Evolutionary conservation across 257 asterid species (phyloP).

Genomic region (Buddleja alternifolia): DNA sequence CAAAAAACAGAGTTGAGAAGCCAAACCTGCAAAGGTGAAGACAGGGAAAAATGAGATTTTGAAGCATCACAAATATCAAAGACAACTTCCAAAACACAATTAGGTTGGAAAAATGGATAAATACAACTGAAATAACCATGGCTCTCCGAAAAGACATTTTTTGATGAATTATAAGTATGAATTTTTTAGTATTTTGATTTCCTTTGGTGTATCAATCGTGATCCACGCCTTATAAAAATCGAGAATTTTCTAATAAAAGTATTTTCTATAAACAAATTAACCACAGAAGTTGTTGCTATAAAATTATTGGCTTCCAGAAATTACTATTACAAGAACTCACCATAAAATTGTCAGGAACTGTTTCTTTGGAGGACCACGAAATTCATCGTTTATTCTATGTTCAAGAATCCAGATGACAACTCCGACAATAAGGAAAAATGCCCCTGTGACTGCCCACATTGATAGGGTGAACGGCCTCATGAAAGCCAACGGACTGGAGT

Average conservation of each 20-base stretch:
- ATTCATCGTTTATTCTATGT: constrained; percentile 56
- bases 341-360: constrained; percentile 57
- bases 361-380: constrained; percentile 63
- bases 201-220: too few relatives aligned
- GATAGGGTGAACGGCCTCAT: constrained; percentile 49
- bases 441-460: constrained; percentile 56
- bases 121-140: too few relatives aligned
- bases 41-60: neutral
- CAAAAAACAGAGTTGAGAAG: constrained; percentile 62
- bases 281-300: too few relatives aligned
- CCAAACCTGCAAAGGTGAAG: constrained; percentile 53
- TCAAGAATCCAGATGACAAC: constrained; percentile 63
- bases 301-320: too few relatives aligned
- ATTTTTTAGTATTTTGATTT: too few relatives aligned
- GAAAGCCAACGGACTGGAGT: constrained; percentile 55
- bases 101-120: constrained; percentile 25
- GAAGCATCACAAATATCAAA: too few relatives aligned
- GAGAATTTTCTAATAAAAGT: too few relatives aligned
- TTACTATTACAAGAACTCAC: constrained; percentile 28
- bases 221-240: too few relatives aligned
- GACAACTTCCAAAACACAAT: constrained; percentile 7
- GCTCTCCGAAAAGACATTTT: too few relatives aligned
- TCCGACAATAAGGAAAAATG: constrained; percentile 48
- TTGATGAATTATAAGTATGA: too few relatives aligned
- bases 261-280: too few relatives aligned